Evolutionary conservation across 139 green algal species (phyloP).

Genomic region (Micromonas pusilla): DNA sequence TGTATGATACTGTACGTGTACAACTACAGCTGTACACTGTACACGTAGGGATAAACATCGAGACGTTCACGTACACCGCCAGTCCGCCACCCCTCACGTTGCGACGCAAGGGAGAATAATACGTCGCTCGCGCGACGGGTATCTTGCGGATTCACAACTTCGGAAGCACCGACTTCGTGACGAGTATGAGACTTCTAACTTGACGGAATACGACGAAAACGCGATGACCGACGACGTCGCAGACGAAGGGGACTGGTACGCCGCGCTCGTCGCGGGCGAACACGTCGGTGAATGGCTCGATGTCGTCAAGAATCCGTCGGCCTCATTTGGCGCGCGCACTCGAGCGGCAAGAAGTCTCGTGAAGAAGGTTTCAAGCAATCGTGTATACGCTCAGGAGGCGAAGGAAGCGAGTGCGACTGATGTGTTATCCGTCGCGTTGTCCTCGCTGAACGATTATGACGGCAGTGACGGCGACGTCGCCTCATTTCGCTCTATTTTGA

Average conservation of each 20-base stretch:
- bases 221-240: neutral
- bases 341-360: neutral
- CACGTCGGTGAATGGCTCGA: slow-evolving; percentile 5
- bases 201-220: neutral
- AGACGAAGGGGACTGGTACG: slow-evolving; percentile 23
- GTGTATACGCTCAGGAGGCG: neutral
- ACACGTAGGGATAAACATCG: no score
- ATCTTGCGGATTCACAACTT: no score
- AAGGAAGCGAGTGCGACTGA: neutral
- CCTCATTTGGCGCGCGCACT: neutral
- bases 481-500: no score
- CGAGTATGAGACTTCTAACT: neutral
- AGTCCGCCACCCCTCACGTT: no score
- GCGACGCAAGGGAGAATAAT: no score
- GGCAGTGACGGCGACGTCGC: no score
- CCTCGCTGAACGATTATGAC: neutral
- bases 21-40: no score
- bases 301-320: neutral
- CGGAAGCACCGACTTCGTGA: no score
- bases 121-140: no score
- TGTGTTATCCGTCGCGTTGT: neutral
- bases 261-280: neutral
- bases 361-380: neutral
- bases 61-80: no score
- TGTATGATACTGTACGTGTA: no score